These are phyloP conservation scores for Otatea glauca DNA, from an alignment of 176 grass and related monocot genomes.

Conservation along the genomic window DNA sequence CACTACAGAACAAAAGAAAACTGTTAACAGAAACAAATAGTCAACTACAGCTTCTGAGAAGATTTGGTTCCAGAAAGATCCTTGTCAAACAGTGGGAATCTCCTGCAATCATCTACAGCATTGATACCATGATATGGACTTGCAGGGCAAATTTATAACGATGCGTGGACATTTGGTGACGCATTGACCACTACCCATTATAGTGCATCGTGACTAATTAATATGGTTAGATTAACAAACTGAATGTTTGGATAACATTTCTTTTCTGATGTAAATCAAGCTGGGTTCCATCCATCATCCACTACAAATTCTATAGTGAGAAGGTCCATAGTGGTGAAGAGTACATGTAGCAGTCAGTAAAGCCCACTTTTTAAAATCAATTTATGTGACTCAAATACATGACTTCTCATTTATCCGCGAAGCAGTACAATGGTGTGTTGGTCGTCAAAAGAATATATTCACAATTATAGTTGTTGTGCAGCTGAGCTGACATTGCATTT, in stretches of 20 bases:
- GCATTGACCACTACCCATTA: not conserved
- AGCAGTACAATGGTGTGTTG: not conserved
- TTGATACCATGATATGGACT: not conserved
- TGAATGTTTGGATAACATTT: not conserved
- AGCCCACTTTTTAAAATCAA: not conserved
- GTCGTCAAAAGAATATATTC: too few species aligned
- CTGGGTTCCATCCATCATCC: not conserved
- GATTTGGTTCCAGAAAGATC: too few species aligned
- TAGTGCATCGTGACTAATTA: not conserved
- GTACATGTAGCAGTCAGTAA: not conserved
- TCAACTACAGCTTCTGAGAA: not conserved
- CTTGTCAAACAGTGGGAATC: not conserved
- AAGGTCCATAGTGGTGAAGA: not conserved
- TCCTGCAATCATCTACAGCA: not conserved
- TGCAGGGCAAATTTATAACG: not conserved
- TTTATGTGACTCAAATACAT: not conserved
- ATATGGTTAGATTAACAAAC: not conserved
- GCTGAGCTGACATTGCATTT: not conserved
- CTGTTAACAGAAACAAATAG: not conserved
- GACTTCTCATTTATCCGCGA: not conserved
- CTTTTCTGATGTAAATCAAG: not conserved
- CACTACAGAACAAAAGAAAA: not conserved
- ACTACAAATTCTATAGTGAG: not conserved
- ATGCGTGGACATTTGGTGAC: not conserved
- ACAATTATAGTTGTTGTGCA: not conserved